phyloP scores from a whole-genome alignment of 1,284 basidiomycete species.

The Abortiporus biennis region DNA sequence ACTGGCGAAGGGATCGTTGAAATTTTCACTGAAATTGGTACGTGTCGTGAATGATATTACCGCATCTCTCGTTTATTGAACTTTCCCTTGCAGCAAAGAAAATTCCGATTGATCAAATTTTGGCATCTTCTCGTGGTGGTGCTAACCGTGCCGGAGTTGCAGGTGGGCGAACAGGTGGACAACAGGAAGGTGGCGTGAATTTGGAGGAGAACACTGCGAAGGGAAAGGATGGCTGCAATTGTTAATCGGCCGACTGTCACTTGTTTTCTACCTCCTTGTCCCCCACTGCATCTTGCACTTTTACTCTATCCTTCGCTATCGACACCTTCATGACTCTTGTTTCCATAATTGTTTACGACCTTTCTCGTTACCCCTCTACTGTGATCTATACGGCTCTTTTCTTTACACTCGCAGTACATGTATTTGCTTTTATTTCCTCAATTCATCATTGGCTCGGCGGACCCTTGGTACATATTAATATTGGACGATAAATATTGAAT shows the following conservation, averaged over 20 bases:
- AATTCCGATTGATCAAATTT: constrained; percentile 90
- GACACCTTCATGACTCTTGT: constrained; percentile 16
- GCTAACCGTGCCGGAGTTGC: constrained; percentile 54
- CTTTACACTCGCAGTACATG: constrained; percentile 22
- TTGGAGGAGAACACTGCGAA: constrained; percentile 65
- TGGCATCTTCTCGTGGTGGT: constrained; percentile 69
- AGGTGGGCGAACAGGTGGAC: constrained; percentile 45
- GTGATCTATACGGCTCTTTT: constrained; percentile 26
- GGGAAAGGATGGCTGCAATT: constrained; percentile 77
- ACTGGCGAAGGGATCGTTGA: constrained; percentile 96
- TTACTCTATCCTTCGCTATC: constrained; percentile 3
- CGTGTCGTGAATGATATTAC: constrained; percentile 19
- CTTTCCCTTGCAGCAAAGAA: constrained; percentile 69
- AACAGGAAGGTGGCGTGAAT: constrained; percentile 61
- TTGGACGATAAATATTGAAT: no score
- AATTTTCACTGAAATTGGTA: constrained; percentile 97
- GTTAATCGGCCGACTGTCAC: constrained; percentile 28
- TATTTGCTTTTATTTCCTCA: constrained; percentile 20
- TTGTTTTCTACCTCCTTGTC: constrained; percentile 7
- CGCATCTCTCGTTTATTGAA: constrained; percentile 2
- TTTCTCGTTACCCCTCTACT: constrained; percentile 20
- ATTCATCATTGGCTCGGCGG: no score
- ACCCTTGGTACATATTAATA: no score
- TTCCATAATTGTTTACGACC: constrained; percentile 15
- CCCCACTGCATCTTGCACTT: background rate